Base-by-base conservation (phyloP, 441 rosid species). In the Euphorbia celastroides region DNA sequence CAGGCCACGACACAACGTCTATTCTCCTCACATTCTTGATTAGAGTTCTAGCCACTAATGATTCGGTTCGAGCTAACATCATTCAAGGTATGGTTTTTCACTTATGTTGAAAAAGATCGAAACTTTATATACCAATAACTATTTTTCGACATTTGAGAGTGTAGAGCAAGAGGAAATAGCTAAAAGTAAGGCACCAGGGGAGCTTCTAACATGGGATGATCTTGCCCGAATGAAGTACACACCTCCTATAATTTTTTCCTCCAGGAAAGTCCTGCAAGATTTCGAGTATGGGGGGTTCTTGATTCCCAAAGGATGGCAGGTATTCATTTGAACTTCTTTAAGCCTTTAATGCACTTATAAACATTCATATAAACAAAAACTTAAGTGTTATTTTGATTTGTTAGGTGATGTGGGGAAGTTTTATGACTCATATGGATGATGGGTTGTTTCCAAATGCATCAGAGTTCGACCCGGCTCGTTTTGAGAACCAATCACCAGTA, bases 341-440 rank as follows among this genome's bases (percentile, higher is more conserved):
- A n/a, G n/a, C n/a, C n/a, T n/a, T n/a, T n/a, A n/a, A n/a, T n/a
- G n/a, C n/a, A n/a, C n/a, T n/a, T n/a, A n/a, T n/a, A n/a, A n/a
- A n/a, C n/a, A n/a, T n/a, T n/a, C n/a, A n/a, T n/a, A n/a, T n/a
- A n/a, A n/a, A n/a, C n/a, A n/a, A n/a, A n/a, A n/a, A n/a, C n/a
- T n/a, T n/a, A n/a, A n/a, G n/a, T n/a, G n/a, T n/a, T n/a, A n/a
- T n/a, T n/a, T n/a, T n/a, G n/a, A n/a, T 9, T 34, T 34, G 4
- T 3, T 44, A 74, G 79, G 59, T 78, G 7, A 38, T 73, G 54
- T 60, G 61, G 77, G 70, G 65, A 5, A 12, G 80, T 14, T 26
- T 25, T 46, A 62, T 69, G 78, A 74, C 75, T 1, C 75, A 73
- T 5, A 76, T 70, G 75, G 77, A 72, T 41, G 80, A 60, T 3